Percentiles rank a stretch among this genome's conserved stretches.
Evolutionary conservation across 306 rosid species (phyloP).

Genomic region (Vigna trinervia): DNA sequence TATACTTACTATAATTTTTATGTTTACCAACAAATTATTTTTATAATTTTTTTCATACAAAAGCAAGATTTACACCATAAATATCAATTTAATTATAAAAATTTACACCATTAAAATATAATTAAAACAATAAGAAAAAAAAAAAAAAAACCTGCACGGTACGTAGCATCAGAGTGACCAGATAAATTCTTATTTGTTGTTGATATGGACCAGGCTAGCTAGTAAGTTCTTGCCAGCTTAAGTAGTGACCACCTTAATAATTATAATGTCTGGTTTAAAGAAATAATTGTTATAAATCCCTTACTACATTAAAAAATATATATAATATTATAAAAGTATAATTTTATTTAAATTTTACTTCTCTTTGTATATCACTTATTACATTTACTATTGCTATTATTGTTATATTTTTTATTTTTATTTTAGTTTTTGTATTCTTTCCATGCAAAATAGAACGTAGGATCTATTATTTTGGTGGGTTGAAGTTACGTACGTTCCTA

Average conservation of each 20-base stretch:
- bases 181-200: background rate
- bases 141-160: background rate
- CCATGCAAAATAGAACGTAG: background rate
- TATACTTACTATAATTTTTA: background rate
- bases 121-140: background rate
- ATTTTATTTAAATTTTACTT: background rate
- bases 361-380: background rate
- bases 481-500: conserved; percentile 43
- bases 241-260: conserved; percentile 14
- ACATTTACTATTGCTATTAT: background rate
- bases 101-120: background rate
- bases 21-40: background rate
- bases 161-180: background rate
- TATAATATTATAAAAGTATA: background rate
- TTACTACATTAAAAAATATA: background rate
- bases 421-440: background rate
- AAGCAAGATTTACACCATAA: background rate
- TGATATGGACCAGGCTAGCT: conserved; percentile 42
- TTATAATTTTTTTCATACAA: background rate
- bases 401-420: background rate
- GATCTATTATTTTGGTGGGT: background rate
- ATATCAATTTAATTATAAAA: background rate
- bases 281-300: background rate
- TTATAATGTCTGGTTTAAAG: background rate
- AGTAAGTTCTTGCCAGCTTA: conserved; percentile 46